Evolutionary conservation across 768 basidiomycete species (phyloP).

Genomic region (Russula lepida): DNA sequence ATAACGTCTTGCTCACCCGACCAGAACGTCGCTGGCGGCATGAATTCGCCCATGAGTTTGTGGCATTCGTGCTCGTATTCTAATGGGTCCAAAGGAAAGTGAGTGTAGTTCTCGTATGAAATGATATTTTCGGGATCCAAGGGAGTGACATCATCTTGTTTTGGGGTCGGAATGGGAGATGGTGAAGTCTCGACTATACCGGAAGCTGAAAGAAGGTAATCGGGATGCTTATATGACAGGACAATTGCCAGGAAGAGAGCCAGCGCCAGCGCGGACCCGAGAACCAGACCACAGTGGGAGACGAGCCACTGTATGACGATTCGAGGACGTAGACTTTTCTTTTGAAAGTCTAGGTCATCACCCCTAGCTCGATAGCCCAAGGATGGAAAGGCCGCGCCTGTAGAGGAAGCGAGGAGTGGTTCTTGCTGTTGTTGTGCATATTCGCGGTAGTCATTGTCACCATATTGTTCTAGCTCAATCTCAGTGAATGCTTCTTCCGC

Average conservation of each 20-base stretch:
- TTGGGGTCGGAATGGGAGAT: constrained; percentile 18
- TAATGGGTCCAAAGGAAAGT: constrained; percentile 46
- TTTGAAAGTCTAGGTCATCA: constrained; percentile 27
- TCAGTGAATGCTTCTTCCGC: constrained; percentile 47
- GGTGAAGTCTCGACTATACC: constrained; percentile 27
- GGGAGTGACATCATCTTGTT: constrained; percentile 22
- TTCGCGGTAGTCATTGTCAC: constrained; percentile 34
- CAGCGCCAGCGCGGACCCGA: constrained; percentile 38
- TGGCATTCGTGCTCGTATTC: constrained; percentile 53
- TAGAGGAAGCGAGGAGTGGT: constrained; percentile 42
- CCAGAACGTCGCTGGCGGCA: constrained; percentile 50
- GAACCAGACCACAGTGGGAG: constrained; percentile 32
- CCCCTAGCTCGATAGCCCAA: constrained; percentile 35
- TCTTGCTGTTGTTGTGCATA: constrained; percentile 31
- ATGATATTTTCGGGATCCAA: constrained; percentile 26
- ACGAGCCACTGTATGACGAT: constrained; percentile 14
- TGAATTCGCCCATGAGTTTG: constrained; percentile 39
- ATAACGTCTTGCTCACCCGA: constrained; percentile 28
- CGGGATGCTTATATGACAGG: constrained; percentile 44
- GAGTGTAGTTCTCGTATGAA: constrained; percentile 50
- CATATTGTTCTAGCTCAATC: constrained; percentile 38
- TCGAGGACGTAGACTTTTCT: constrained; percentile 3
- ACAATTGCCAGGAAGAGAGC: constrained; percentile 40
- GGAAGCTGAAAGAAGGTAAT: constrained; percentile 37
- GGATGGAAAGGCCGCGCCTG: constrained; percentile 29